Evolutionary conservation across 768 basidiomycete species (phyloP), one percentile per base, ranked within the genome.

Genomic region (Podaxis mareebaensis): DNA sequence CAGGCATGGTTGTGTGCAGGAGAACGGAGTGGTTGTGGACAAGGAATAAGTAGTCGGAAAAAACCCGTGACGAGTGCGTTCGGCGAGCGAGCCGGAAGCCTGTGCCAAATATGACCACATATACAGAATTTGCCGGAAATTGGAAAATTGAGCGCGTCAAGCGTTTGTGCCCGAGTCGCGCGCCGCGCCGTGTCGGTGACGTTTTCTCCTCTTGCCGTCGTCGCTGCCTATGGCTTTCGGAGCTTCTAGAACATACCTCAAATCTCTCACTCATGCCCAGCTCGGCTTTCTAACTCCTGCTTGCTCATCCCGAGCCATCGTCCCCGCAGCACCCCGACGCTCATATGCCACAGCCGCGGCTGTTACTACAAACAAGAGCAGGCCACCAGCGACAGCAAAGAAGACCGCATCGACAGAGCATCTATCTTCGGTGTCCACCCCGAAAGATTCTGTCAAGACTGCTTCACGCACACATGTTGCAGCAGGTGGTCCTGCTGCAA

Each of bases 1-100:
- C 80, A 74, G 80, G 71, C 79, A 81, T 80, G 64, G 54, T 73
- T 60, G 58, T 51, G 62, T 51, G 53, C 52, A 33, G 36, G 49
- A 53, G 22, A 38, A 57, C 53, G 58, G 65, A 60, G 62, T 65
- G 73, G 67, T 77, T 70, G 72, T 76, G 73, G 76, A 74, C 70
- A 66, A 69, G 67, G 59, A 48, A 49, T 51, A 72, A 71, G 68
- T 42, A 67, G 72, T 72, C 69, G 15, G 44, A 71, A 72, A 66
- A 64, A 59, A 51, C 17, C 4, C 11, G 44, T 53, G 48, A 60
- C 59, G 59, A 60, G 10, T 22, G 38, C 13, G 40, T 17, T 40
- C 59, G 59, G 59, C 59, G 12, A 39, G 20, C 13, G 20, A 38
- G 11, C 24, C 33, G 28, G 53, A 49, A 48, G 54, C 46, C 13